Evolutionary conservation across 352 stramenopile species (phyloP).

Genomic region (Globisporangium perplexum): DNA sequence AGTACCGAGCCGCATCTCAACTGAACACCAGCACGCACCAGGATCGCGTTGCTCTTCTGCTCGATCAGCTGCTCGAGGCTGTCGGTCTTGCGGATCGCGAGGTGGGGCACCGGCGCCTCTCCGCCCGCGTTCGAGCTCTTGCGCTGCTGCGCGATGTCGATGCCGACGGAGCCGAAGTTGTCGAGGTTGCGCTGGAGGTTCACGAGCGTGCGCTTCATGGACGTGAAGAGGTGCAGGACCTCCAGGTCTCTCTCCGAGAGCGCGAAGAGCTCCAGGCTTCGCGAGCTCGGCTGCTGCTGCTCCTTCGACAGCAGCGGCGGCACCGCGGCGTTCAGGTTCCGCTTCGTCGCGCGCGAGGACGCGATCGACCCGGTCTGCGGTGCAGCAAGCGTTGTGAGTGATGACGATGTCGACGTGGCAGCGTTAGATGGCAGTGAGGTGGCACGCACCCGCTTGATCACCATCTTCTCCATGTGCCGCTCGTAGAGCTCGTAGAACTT

Average conservation of each 20-base stretch:
- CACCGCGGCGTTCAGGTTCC: conserved; percentile 13
- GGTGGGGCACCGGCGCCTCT: conserved; percentile 1
- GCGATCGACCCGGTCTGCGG: conserved; percentile 43
- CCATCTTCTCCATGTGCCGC: conserved; percentile 55
- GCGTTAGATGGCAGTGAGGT: no score
- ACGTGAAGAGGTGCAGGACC: conserved; percentile 37
- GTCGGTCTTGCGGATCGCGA: conserved; percentile 19
- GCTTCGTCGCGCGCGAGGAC: conserved; percentile 39
- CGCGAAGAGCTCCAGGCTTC: conserved; percentile 20
- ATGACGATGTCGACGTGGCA: not conserved
- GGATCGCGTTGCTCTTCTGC: conserved; percentile 44
- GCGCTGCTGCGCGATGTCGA: conserved; percentile 21
- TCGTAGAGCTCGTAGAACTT: conserved; percentile 75
- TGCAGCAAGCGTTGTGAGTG: not conserved
- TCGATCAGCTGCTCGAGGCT: conserved; percentile 43
- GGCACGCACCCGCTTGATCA: conserved; percentile 43
- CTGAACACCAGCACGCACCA: no score
- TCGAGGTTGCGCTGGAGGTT: conserved; percentile 50
- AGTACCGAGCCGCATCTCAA: no score
- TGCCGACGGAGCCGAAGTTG: conserved; percentile 25
- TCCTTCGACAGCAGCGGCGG: not conserved
- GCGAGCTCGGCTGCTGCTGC: not conserved
- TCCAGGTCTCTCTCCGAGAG: conserved; percentile 41
- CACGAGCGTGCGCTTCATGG: conserved; percentile 38
- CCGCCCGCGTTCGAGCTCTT: conserved; percentile 10